Base-by-base conservation (phyloP, 345 rosid species). In the Ceriops zippeliana region DNA sequence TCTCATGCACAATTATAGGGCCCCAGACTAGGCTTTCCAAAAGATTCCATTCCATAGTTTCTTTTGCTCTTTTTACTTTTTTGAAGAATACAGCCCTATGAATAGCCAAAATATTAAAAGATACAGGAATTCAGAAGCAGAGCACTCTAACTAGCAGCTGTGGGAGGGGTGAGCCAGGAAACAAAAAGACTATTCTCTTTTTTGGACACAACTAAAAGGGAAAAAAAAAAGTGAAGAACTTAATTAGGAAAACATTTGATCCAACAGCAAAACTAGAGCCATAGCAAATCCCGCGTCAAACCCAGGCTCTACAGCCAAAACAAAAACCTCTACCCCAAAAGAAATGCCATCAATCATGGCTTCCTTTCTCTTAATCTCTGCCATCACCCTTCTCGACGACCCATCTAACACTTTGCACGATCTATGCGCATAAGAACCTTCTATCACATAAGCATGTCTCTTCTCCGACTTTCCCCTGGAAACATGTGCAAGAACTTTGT, bases 191-290 rank as follows among this genome's bases (percentile, higher is more conserved):
- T 22, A 24, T 61, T 19, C 17, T 53, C 52, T 62, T 6, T 19
- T 57, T 28, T 24, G 26, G 37, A 34, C 20, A 9, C 0, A 49
- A n/a, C 4, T 28, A 34, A 8, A 54, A 37, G 20, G 26, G 26
- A 27, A n/a, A 10, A 22, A 21, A 28, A 27, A 16, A 0, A 0
- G 13, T 24, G 6, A 10, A 15, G 28, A 24, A 54, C 6, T 46
- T 28, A 67, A 16, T 73, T 77, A 91, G 7, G 86, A 78, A 63
- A 86, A 89, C 90, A 90, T 90, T 70, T 86, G 93, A 80, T 93
- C 98, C 70, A 93, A 58, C 28, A 86, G 38, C 65, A 90, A 75
- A 70, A 93, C 89, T 27, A 93, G 79, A 79, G 86, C 86, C 98
- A 90, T 93, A 2, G 97, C 96, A 59, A 87, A 84, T 13, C 85